Evolutionary conservation across 2,329 filamentous ascomycete genomes (phyloP).

Genomic region (Arthroderma sp.): DNA sequence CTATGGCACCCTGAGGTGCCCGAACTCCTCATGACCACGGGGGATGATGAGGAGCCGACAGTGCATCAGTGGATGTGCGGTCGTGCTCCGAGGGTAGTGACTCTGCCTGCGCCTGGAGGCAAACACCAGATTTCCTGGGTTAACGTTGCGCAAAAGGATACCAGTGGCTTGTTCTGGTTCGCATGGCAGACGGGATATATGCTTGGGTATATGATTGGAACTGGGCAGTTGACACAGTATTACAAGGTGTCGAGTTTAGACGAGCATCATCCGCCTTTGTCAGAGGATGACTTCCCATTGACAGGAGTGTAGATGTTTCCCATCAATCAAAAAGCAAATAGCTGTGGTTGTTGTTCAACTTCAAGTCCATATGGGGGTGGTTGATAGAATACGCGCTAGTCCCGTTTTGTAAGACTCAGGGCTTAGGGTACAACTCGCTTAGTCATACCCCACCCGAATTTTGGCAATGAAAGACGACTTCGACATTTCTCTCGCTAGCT

Average conservation of each 20-base stretch:
- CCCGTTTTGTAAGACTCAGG: constrained; percentile 13
- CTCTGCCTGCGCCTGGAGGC: constrained; percentile 4
- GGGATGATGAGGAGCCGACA: constrained; percentile 20
- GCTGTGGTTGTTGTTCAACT: neutral
- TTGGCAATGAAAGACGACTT: constrained; percentile 6
- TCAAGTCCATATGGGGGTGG: too few species aligned
- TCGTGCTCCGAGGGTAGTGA: constrained; percentile 5
- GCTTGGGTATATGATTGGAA: constrained; percentile 6
- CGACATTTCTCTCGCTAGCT: constrained; percentile 15
- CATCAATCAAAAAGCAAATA: neutral
- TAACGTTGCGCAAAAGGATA: neutral
- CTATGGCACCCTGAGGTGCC: constrained; percentile 26
- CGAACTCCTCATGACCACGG: constrained; percentile 27
- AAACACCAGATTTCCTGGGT: constrained; percentile 8
- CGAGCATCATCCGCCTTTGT: constrained; percentile 4
- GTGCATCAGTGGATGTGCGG: constrained; percentile 17
- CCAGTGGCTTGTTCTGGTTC: constrained; percentile 9
- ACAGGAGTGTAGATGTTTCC: neutral
- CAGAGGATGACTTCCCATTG: constrained; percentile 5
- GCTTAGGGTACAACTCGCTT: constrained; percentile 22
- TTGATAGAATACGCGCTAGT: too few species aligned
- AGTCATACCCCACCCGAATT: constrained; percentile 24
- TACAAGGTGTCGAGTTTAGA: constrained; percentile 5
- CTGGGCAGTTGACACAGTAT: constrained; percentile 5
- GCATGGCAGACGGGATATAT: constrained; percentile 7